Evolutionary conservation across 228 moss, liverwort and hornwort genomes (phyloP).

Genomic region (Sphagnum fallax): DNA sequence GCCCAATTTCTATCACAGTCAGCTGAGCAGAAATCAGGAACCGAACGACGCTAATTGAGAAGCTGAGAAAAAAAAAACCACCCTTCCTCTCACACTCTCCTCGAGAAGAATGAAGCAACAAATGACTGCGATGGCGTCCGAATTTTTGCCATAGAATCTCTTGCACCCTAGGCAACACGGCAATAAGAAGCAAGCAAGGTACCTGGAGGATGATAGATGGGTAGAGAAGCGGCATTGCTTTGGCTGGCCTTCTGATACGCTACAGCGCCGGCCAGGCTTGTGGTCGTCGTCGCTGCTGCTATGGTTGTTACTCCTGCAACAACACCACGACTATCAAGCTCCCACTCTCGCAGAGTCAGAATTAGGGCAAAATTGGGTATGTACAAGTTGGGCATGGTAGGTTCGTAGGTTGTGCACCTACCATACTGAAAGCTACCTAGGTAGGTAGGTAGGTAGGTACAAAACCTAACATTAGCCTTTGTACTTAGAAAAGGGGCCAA

Average conservation of each 20-base stretch:
- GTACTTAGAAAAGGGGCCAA: too few species aligned
- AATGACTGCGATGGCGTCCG: neutral
- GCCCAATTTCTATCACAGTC: neutral
- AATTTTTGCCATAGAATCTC: neutral
- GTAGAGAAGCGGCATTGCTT: slow-evolving; percentile 35
- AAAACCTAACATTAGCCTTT: too few species aligned
- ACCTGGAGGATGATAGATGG: slow-evolving; percentile 60
- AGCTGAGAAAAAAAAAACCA: neutral
- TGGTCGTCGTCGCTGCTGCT: too few species aligned
- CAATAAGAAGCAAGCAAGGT: neutral
- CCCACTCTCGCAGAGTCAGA: too few species aligned
- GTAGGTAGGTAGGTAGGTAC: too few species aligned
- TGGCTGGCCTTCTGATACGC: neutral
- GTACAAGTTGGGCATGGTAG: too few species aligned
- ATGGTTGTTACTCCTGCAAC: too few species aligned
- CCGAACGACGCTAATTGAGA: neutral
- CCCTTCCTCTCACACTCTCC: neutral
- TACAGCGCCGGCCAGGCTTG: neutral
- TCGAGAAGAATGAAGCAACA: neutral
- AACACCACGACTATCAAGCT: too few species aligned
- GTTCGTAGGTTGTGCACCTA: too few species aligned
- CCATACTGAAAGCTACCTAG: too few species aligned
- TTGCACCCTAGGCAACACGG: neutral
- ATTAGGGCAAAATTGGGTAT: too few species aligned
- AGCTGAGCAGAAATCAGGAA: neutral